Evolutionary conservation across 2,329 filamentous ascomycete species (phyloP), one percentile per base, ranked within the genome.

Genomic region (Myriosclerotinia scirpicola): DNA sequence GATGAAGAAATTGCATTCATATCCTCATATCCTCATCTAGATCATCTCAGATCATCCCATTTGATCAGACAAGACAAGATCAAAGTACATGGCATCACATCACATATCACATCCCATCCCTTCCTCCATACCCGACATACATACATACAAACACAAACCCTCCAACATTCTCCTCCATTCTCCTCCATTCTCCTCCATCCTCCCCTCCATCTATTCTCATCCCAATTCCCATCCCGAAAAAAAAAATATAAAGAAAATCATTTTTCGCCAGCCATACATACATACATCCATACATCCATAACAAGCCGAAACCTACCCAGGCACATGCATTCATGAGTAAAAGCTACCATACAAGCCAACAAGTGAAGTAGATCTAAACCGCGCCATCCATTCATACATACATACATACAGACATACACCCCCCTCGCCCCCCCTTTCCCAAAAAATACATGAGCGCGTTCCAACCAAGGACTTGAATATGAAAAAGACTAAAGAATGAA

Each of bases 311-410:
- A n/a, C 54, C 38, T 1, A 40, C 38, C 36, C 22, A 9, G 5
- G 12, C n/a, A 42, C 40, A 26, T 20, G 44, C 17, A 46, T 20
- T 46, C 17, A 46, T 17, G 44, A 46, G 7, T 40, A 12, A 40
- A 40, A 8, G 26, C 38, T 12, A 12, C 38, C 38, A 40, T 40
- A 12, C 38, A 20, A 20, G 1, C 20, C 26, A 26, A 26, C 26
- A 38, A 22, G 15, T 7, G 6, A 40, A 56, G 8, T 17, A 38
- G 38, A 56, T 46, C 42, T 42, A 55, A 55, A 42, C n/a, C n/a
- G 14, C 54, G 36, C 55, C 55, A 44, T 30, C 40, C 42, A 20
- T 59, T 8, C 55, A 59, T 59, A 20, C 55, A 34, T 34, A 4
- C 30, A 48, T 17, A 15, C 42, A 36, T 36, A 17, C 56, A 48